phyloP scores from a whole-genome alignment of 2,329 filamentous ascomycete species.

The Mariannaea sp. region DNA sequence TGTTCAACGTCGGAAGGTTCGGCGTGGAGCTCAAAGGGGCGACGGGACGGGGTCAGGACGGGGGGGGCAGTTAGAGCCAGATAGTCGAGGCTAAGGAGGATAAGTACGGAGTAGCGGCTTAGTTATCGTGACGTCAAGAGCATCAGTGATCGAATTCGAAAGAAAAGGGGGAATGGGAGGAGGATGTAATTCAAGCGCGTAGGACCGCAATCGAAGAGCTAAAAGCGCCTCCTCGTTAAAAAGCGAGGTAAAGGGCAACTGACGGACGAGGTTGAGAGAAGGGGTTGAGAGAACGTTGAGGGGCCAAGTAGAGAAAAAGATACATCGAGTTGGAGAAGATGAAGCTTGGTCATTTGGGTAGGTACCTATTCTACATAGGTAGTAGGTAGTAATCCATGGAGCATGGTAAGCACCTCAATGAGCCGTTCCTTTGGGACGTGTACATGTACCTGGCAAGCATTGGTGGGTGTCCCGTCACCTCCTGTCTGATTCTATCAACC shows the following conservation, averaged over 20 bases:
- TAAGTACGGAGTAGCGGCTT: constrained; percentile 2
- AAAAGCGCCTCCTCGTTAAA: not conserved
- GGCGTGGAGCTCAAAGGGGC: constrained; percentile 28
- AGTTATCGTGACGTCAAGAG: constrained; percentile 35
- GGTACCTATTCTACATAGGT: too few relatives aligned
- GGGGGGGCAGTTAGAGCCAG: constrained; percentile 14
- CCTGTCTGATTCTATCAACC: too few relatives aligned
- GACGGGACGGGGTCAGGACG: constrained; percentile 4
- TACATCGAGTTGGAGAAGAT: constrained; percentile 19
- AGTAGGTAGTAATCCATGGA: constrained; percentile 7
- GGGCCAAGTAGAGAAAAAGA: constrained; percentile 13
- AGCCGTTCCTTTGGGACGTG: constrained; percentile 4
- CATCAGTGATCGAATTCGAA: not conserved
- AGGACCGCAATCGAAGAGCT: not conserved
- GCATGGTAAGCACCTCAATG: constrained; percentile 1
- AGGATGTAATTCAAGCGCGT: constrained; percentile 3
- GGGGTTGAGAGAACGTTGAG: constrained; percentile 3
- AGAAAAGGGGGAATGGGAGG: constrained; percentile 7
- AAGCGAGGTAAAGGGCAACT: not conserved
- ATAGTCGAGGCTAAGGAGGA: constrained; percentile 12
- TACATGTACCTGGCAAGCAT: not conserved
- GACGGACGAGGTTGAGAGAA: not conserved
- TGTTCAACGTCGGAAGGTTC: constrained; percentile 16
- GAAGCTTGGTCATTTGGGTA: too few relatives aligned
- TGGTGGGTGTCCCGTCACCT: constrained; percentile 6